Conservation (phyloP, 2,329 filamentous ascomycete species). For the Scleromitrula shiraiana region DNA sequence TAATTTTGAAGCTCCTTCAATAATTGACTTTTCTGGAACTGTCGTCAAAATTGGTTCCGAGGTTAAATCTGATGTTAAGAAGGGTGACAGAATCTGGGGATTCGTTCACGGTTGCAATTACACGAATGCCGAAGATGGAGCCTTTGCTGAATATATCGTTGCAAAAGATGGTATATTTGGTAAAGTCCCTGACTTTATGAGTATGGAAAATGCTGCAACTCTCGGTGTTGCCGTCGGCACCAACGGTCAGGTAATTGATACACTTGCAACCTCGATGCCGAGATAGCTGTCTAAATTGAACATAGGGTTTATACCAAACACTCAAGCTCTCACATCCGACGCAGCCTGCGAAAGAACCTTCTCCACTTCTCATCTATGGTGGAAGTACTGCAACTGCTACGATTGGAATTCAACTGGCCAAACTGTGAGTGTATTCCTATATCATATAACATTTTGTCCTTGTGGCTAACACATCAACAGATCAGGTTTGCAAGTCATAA, state of each 20-base stretch:
- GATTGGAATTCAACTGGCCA: constrained; percentile 29
- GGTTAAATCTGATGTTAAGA: constrained; percentile 17
- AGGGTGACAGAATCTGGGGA: constrained; percentile 18
- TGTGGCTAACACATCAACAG: background rate
- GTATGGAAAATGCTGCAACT: constrained; percentile 37
- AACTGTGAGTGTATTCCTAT: constrained; percentile 30
- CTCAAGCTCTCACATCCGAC: constrained; percentile 23
- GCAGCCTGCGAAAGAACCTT: constrained; percentile 1
- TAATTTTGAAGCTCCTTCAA: constrained; percentile 1
- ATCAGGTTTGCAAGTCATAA: constrained; percentile 23
- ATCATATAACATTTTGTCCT: background rate
- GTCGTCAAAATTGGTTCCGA: constrained; percentile 11
- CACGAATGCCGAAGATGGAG: constrained; percentile 18
- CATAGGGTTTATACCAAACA: constrained; percentile 10
- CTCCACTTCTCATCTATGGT: constrained; percentile 29
- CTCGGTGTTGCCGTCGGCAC: constrained; percentile 15
- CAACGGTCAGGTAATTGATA: constrained; percentile 11
- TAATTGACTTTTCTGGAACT: constrained; percentile 5
- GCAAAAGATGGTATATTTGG: constrained; percentile 34
- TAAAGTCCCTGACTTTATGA: constrained; percentile 37
- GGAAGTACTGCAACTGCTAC: constrained; percentile 23
- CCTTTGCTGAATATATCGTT: constrained; percentile 21
- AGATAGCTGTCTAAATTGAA: background rate
- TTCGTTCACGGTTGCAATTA: constrained; percentile 20
- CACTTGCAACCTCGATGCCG: background rate